Percentiles rank a stretch among this genome's conserved stretches.
Evolutionary conservation across 78 protist genomes (phyloP).

Genomic region (Acrasis kona): DNA sequence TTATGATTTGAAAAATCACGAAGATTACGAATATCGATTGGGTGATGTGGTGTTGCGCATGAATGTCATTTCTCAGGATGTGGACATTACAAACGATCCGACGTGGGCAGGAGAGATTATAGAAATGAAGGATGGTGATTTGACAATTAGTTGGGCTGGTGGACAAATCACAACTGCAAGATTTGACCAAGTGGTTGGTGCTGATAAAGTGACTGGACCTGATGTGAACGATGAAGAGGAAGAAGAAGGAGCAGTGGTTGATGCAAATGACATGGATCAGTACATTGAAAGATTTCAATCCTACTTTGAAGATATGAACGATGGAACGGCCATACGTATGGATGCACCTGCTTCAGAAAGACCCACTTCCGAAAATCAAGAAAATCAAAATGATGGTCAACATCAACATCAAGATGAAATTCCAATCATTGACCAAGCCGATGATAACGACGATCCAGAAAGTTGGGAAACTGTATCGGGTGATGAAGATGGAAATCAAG

Average conservation of each 20-base stretch:
- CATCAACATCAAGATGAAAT: too few species aligned
- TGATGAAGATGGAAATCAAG: not conserved
- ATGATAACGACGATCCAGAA: too few species aligned
- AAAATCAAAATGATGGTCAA: too few species aligned
- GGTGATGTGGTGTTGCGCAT: not conserved
- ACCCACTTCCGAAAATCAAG: too few species aligned
- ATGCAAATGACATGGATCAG: not conserved
- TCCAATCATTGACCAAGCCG: too few species aligned
- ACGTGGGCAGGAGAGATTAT: not conserved
- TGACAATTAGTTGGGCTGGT: not conserved
- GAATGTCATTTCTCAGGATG: not conserved
- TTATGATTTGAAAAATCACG: not conserved
- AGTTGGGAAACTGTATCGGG: too few species aligned
- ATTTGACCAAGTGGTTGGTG: not conserved
- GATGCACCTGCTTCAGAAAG: too few species aligned
- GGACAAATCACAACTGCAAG: not conserved
- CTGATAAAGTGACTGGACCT: not conserved
- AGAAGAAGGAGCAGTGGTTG: not conserved
- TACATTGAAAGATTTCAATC: too few species aligned
- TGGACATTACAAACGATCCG: not conserved
- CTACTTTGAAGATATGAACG: too few species aligned
- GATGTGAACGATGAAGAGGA: not conserved
- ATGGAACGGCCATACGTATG: too few species aligned
- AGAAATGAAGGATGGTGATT: not conserved
- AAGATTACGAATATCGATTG: not conserved